phyloP scores from a whole-genome alignment of 2,329 filamentous ascomycete genomes.

The Ophiostoma sp. region DNA sequence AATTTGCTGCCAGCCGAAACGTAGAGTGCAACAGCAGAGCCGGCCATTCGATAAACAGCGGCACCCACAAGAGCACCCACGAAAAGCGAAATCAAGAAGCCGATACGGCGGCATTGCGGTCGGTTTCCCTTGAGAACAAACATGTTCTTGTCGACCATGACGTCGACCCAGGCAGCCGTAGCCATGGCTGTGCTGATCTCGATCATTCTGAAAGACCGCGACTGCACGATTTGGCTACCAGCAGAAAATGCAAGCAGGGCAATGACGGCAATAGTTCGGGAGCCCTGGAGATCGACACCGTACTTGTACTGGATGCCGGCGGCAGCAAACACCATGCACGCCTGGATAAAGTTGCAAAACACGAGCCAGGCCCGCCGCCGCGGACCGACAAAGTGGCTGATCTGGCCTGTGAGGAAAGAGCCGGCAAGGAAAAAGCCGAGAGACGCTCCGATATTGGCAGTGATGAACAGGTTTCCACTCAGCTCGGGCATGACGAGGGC shows the following conservation, averaged over 20 bases:
- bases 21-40: slow-evolving; percentile 41
- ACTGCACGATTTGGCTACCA: slow-evolving; percentile 56
- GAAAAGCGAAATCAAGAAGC: slow-evolving; percentile 46
- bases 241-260: slow-evolving; percentile 50
- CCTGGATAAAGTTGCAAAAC: slow-evolving; percentile 51
- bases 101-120: slow-evolving; percentile 44
- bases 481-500: slow-evolving; percentile 47
- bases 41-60: slow-evolving; percentile 41
- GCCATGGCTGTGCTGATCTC: slow-evolving; percentile 63
- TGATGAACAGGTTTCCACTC: slow-evolving; percentile 46
- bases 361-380: slow-evolving; percentile 51
- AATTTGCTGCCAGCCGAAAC: slow-evolving; percentile 44
- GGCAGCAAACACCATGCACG: slow-evolving; percentile 49
- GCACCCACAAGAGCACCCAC: slow-evolving; percentile 49
- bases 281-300: slow-evolving; percentile 36
- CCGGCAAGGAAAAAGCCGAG: slow-evolving; percentile 52
- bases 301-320: slow-evolving; percentile 44
- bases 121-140: slow-evolving; percentile 42
- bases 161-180: slow-evolving; percentile 57
- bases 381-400: slow-evolving; percentile 49
- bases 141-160: slow-evolving; percentile 51
- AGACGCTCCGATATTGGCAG: slow-evolving; percentile 50
- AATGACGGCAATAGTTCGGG: slow-evolving; percentile 42
- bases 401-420: slow-evolving; percentile 52
- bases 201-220: slow-evolving; percentile 49